Conservation (phyloP, 306 rosid genomes). For the Sophora flavescens region DNA sequence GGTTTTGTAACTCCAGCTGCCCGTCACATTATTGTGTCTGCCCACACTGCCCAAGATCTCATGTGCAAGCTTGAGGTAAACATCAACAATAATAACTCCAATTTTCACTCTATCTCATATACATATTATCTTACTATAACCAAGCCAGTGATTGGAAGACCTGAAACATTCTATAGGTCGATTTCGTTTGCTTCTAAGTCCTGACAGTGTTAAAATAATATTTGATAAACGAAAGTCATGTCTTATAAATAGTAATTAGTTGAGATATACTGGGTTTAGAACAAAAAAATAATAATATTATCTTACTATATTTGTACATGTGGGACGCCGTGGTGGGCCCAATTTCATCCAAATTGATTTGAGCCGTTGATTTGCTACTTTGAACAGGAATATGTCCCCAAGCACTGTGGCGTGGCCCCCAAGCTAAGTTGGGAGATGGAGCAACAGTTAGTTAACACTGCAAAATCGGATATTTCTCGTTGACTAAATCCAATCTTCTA, state of each 20-base stretch:
- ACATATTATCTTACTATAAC: no score
- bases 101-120: background rate
- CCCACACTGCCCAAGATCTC: constrained; percentile 95
- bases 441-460: constrained; percentile 73
- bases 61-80: constrained; percentile 91
- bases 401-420: constrained; percentile 69
- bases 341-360: constrained; percentile 34
- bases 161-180: no score
- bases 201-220: no score
- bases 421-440: constrained; percentile 90
- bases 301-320: background rate
- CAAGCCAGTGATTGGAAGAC: no score
- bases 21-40: constrained; percentile 96
- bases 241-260: no score
- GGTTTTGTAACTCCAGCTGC: constrained; percentile 92
- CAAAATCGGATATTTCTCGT: constrained; percentile 83
- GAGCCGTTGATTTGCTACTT: constrained; percentile 46
- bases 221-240: no score
- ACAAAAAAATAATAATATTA: no score
- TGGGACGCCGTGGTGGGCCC: constrained; percentile 36
- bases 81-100: no score
- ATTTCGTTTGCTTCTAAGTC: no score
- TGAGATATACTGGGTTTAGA: no score
- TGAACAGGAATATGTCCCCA: constrained; percentile 74
- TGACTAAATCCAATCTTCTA: constrained; percentile 46